phyloP scores from a whole-genome alignment of 2,329 filamentous ascomycete genomes.

The Pyrenophora graminea region DNA sequence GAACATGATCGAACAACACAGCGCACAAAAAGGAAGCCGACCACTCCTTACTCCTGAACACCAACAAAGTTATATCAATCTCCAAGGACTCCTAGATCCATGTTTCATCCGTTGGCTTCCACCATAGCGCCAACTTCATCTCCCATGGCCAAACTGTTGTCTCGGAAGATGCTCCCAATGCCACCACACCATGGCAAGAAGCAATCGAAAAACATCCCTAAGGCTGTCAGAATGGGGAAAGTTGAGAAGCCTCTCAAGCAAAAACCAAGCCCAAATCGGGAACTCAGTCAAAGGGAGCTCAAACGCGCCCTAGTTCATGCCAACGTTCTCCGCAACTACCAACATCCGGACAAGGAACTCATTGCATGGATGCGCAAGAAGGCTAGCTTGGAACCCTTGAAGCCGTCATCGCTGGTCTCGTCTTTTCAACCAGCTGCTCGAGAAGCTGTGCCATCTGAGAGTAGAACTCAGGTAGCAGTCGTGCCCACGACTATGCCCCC shows the following conservation, averaged over 20 bases:
- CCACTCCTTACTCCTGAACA: too few relatives aligned
- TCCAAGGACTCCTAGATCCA: not conserved
- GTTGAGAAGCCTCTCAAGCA: not conserved
- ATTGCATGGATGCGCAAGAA: slow-evolving; percentile 1
- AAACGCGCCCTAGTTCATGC: slow-evolving; percentile 1
- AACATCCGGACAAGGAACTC: not conserved
- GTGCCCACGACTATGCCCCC: not conserved
- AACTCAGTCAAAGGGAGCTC: not conserved
- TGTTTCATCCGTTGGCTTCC: not conserved
- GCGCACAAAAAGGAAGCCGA: too few relatives aligned
- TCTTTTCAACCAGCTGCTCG: too few relatives aligned
- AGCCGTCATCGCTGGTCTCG: too few relatives aligned
- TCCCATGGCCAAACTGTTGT: not conserved
- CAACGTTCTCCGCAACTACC: slow-evolving; percentile 4
- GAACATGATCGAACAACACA: too few relatives aligned
- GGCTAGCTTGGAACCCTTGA: too few relatives aligned
- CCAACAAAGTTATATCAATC: not conserved
- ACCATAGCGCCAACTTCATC: not conserved
- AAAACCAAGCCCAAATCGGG: not conserved
- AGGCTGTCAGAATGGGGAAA: not conserved
- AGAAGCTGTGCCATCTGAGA: too few relatives aligned
- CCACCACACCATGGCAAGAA: too few relatives aligned
- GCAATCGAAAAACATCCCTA: not conserved
- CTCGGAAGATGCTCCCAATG: not conserved
- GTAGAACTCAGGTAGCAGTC: not conserved